Base-by-base conservation (phyloP, 2,329 filamentous ascomycete genomes). In the Botrytis squamosa region DNA sequence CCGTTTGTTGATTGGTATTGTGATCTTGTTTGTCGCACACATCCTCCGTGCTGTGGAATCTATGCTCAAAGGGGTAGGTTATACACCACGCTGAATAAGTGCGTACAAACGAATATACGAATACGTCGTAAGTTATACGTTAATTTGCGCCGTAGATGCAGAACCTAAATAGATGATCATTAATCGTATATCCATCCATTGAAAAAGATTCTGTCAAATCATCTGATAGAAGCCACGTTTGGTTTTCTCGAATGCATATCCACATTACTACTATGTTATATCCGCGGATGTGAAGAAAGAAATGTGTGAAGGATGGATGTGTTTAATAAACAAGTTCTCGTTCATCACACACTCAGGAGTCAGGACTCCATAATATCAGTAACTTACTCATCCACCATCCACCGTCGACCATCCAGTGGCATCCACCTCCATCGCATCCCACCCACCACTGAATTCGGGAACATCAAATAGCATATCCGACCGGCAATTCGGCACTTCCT, bases 401-500 rank as follows among this genome's bases (percentile, higher is more conserved):
- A 42, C 38, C 38, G 1, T 25, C 59, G 7, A 38, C 22, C 6
- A 25, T 18, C 14, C 40, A 42, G 29, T 29, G 29, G 29, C 29
- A 29, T 25, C 4, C 44, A 33, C 33, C 44, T 25, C 46, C 22
- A 52, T 6, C 20, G 4, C 59, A 62, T 38, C 59, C 36, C 44
- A 38, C 22, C 6, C 33, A 62, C 36, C 57, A 36, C 57, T 22
- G 18, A 20, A 36, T 59, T 12, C 57, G 57, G 29, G 20, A 59
- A 60, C 57, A 38, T 25, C 60, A 18, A n/a, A 63, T 63, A 63
- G 33, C 33, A n/a, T 25, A 63, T 14, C 36, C 22, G 60, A 63
- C 60, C 36, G 60, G 60, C n/a, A 40, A 52, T 52, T 18, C 65
- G 65, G 65, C 65, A 67, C 14, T 52, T 38, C 40, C n/a, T 67